These are phyloP conservation scores for Fusarium proliferatum DNA, from an alignment of 2,329 filamentous ascomycete genomes.

Conservation along the genomic window DNA sequence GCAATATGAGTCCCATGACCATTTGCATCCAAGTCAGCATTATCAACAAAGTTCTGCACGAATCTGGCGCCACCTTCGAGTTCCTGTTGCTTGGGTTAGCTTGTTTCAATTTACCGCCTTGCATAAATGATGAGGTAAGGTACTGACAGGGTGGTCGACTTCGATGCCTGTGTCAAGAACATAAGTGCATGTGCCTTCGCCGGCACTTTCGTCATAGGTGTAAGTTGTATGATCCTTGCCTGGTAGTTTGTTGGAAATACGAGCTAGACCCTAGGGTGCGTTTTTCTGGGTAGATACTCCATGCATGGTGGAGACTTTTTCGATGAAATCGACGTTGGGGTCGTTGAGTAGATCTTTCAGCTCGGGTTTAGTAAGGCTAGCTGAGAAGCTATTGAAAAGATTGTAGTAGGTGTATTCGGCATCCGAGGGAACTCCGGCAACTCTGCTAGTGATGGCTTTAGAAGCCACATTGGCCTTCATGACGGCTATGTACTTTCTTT, in stretches of 20 bases:
- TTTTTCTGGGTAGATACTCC: not conserved
- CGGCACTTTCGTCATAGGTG: not conserved
- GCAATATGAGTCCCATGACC: not conserved
- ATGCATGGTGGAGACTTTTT: not conserved
- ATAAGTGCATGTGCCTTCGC: slow-evolving; percentile 7
- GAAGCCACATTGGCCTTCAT: too few relatives aligned
- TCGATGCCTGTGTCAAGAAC: slow-evolving; percentile 5
- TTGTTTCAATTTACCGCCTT: not conserved
- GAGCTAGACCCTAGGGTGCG: not conserved
- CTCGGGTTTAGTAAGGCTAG: not conserved
- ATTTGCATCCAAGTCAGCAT: not conserved
- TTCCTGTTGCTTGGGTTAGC: not conserved
- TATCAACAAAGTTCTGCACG: not conserved
- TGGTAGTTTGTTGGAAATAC: not conserved
- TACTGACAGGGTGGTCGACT: not conserved
- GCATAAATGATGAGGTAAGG: not conserved
- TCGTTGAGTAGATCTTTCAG: not conserved
- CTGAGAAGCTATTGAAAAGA: not conserved
- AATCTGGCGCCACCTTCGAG: not conserved
- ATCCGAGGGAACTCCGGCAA: not conserved
- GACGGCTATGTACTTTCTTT: too few relatives aligned
- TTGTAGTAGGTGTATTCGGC: not conserved
- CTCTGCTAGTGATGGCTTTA: not conserved
- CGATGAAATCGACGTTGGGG: not conserved
- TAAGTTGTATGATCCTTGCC: not conserved